These are phyloP conservation scores for Salicornia ramosissima DNA, from an alignment of 148 eudicot genomes.

Conservation along the genomic window DNA sequence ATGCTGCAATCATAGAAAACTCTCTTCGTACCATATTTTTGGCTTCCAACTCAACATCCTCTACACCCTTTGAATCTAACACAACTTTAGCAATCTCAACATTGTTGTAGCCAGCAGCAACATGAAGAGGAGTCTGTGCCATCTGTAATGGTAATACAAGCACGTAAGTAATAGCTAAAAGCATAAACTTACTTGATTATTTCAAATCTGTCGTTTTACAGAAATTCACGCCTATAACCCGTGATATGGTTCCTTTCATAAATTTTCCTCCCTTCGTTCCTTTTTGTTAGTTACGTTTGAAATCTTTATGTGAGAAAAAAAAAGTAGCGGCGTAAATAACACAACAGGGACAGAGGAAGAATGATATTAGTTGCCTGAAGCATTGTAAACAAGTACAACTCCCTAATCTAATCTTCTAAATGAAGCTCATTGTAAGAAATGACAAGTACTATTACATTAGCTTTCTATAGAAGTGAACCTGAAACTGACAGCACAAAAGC, in stretches of 20 bases:
- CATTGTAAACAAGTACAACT: background rate
- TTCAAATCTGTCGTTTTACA: background rate
- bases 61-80: slow-evolving; percentile 62
- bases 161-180: background rate
- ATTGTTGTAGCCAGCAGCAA: slow-evolving; percentile 83
- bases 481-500: slow-evolving; percentile 4
- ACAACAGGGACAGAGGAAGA: no score
- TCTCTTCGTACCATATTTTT: slow-evolving; percentile 72
- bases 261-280: no score
- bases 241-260: background rate
- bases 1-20: background rate
- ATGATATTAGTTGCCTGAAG: no score
- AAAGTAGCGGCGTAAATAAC: no score
- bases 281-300: no score
- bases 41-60: slow-evolving; percentile 81
- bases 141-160: slow-evolving; percentile 42
- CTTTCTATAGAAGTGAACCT: background rate
- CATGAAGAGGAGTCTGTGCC: slow-evolving; percentile 95
- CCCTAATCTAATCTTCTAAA: background rate
- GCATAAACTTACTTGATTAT: background rate
- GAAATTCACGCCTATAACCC: background rate
- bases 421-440: background rate
- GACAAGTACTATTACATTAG: background rate
- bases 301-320: no score
- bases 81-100: slow-evolving; percentile 67